Base-by-base conservation (phyloP, 306 rosid genomes). In the Pyrus pyrifolia region DNA sequence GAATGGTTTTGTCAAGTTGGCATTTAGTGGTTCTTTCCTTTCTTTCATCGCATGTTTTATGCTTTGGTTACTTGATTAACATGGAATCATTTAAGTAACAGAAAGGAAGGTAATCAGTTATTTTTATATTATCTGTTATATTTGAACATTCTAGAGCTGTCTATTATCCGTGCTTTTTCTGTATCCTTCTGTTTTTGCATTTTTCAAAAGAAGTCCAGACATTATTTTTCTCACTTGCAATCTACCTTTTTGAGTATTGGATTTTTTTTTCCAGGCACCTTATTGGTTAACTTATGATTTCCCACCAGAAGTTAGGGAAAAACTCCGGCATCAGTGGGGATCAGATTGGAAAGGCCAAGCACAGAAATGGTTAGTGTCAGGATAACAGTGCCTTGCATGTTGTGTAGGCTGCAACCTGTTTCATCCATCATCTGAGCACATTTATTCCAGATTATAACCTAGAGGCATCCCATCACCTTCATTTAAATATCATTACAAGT, bases 341-440 rank as follows among this genome's bases (percentile, higher is more conserved):
- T 79, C 92, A 80, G 91, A 90, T 84, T 95, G 96, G 97, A 95
- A 89, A 78, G 97, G 97, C 78, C 97, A 95, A 86, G 91, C 98
- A 46, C 97, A 90, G 81, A 92, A 95, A 86, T 95, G 97, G 97
- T 92, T 73, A 85, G 84, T 76, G 51, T 31, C 57, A 59, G 42
- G 69, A 63, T 67, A 73, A 38, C n/a, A 40, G 65, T 74, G 15
- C 31, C 27, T 38, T 62, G 29, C 67, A 11, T 69, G 44, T 17
- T 13, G 29, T 11, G 5, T 49, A 63, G 79, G 65, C 76, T 45
- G 78, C 77, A 76, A 45, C 64, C 65, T 66, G 72, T 81, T 72
- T 22, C 58, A 79, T 40, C 53, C 67, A 33, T 78, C 14, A 33
- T 40, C 42, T 6, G 8, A 19, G 38, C 6, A 31, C 27, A 70